Evolutionary conservation across 257 asterid genomes (phyloP).

Genomic region (Vinca minor): DNA sequence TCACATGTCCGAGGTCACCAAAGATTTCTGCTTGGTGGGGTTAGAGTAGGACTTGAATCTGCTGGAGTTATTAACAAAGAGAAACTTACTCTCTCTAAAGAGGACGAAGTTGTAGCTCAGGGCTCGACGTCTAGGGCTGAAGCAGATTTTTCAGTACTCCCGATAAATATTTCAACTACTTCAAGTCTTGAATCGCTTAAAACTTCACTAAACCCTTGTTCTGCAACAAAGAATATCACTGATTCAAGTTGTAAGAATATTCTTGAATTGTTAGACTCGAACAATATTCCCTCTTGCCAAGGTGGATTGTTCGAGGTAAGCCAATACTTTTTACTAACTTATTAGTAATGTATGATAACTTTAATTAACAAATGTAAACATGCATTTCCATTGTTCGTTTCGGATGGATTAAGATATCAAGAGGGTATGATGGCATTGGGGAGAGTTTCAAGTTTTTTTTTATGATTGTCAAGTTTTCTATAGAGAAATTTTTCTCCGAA

Average conservation of each 20-base stretch:
- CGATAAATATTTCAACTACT: neutral
- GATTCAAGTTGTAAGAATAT: neutral
- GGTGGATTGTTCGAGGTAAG: neutral
- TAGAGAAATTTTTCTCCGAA: too few relatives aligned
- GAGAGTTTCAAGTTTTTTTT: too few relatives aligned
- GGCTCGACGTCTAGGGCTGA: too few relatives aligned
- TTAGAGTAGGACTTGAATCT: conserved; percentile 19
- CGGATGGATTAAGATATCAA: too few relatives aligned
- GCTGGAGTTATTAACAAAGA: neutral
- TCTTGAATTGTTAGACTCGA: neutral
- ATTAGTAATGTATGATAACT: too few relatives aligned
- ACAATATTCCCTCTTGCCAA: neutral
- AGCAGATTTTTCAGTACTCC: neutral
- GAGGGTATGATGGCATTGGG: too few relatives aligned
- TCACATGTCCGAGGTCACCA: conserved; percentile 1
- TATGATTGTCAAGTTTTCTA: too few relatives aligned
- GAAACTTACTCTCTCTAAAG: neutral
- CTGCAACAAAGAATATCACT: neutral
- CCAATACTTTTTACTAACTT: too few relatives aligned
- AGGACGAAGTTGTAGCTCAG: neutral
- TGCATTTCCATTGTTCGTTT: too few relatives aligned
- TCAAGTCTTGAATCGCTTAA: too few relatives aligned
- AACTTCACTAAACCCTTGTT: neutral
- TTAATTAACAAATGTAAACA: too few relatives aligned
- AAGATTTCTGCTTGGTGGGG: conserved; percentile 19